Evolutionary conservation across 148 eudicot species (phyloP), one percentile per base, ranked within the genome.

Genomic region (Silene latifolia): DNA sequence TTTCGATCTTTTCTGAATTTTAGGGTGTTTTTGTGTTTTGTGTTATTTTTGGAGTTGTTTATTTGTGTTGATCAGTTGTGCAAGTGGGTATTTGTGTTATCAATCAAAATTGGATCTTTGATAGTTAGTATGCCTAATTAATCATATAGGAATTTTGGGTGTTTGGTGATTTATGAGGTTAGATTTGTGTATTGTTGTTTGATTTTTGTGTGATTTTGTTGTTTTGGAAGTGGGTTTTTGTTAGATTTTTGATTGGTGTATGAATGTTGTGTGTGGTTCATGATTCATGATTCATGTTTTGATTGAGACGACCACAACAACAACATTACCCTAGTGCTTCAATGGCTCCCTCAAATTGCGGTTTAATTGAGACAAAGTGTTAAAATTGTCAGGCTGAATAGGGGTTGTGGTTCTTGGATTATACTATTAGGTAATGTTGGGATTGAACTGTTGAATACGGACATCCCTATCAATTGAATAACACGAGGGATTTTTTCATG

Each of bases 51-150:
- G 13, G 56, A 51, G 56, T 12, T 51, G 56, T 13, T 13, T 1
- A 14, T 51, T 12, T 51, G 17, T 51, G 17, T 51, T 51, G 56
- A 51, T 51, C 18, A 51, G 14, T 12, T 51, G 17, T 51, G 56
- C 56, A 51, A 51, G 14, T 51, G 56, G 56, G 56, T 51, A 51
- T 51, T 14, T 51, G 18, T 51, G 9, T 51, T 1, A 39, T 3
- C 19, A 1, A 17, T 60, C n/a, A 17, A 68, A 74, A 29, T 69
- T 74, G 72, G 82, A 79, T 79, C 82, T 74, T 79, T 32, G 19
- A 25, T 23, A 47, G 19, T 6, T 46, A 10, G 17, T 48, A 12
- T 48, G 15, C 17, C 13, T 12, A 48, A 39, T 39, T 70, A 54
- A 1, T 9, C 56, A 4, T 51, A 51, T 15, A 12, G 56, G 56